Base-by-base conservation (phyloP, 805 yeast genomes). In the Kuraishia ogatae region DNA sequence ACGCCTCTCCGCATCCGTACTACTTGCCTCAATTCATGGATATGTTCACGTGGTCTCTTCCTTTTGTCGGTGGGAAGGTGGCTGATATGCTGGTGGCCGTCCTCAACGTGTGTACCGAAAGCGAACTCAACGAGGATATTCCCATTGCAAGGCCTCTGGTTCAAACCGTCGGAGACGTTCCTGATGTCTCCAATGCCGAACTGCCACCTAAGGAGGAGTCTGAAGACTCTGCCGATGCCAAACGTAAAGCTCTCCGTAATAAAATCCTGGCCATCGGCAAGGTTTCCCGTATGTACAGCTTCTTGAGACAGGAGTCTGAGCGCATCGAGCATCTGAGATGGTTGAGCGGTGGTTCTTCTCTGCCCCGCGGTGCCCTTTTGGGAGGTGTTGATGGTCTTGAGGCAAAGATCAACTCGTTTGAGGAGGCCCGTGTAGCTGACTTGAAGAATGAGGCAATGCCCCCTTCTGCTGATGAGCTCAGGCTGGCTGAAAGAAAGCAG, bases 11-110 rank as follows among this genome's bases (percentile, higher is more conserved):
- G 4, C 98, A 93, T 71, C 99, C 99, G 1, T 93, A 94, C 71
- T 91, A 96, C 90, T 76, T 94, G 61, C 98, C 98, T 7, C 91
- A 91, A 68, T 89, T 92, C 64, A 90, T 92, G 96, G 97, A 94
- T 69, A 97, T 93, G 6, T 93, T 93, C 70, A 87, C 96, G 11
- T 94, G 98, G 98, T 89, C 97, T 1, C 75, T 93, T 56, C 99
- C 98, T 7, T 93, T 94, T 74, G 97, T 94, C 23, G 98, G 97
- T 21, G 97, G 93, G 68, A 89, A 94, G 66, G 88, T 92, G 54
- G 89, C 96, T 15, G 98, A 94, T 67, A 92, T 93, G 87, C 77
- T 93, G 65, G 87, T 90, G 22, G 82, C 94, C 0, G 88, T 93
- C 47, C 78, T 94, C 67, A 93, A 93, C 69, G 89, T 94, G 56